Evolutionary conservation across 306 rosid species (phyloP), one percentile per base, ranked within the genome.

Genomic region (Malus sieversii): DNA sequence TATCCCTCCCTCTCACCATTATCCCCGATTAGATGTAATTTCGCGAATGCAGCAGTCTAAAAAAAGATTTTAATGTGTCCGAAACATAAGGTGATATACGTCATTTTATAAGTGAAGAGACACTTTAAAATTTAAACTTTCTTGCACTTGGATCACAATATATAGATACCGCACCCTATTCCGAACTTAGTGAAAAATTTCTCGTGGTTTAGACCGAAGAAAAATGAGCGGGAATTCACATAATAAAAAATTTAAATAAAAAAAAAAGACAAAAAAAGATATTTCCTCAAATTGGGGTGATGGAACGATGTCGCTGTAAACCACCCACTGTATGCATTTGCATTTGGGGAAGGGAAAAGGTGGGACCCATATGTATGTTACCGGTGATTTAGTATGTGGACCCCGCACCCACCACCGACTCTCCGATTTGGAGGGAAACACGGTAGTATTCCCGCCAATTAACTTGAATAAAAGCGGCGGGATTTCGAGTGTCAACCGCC

Each of bases 381-480:
- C 58, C 32, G 53, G 64, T 40, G 70, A 71, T 33, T 13, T 13
- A 11, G 58, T 69, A 29, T 29, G 71, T 77, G 22, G 51, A n/a
- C 72, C 83, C 87, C 1, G 11, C 33, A 23, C 20, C 42, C 18
- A 44, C 80, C 84, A 68, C 44, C 74, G 51, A 14, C 53, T 80
- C 63, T 61, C 77, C 48, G 12, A 72, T 76, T 82, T 71, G 86
- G 93, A 89, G 96, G 87, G 85, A 88, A 89, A 46, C 19, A 22
- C 66, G 23, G 69, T 48, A 53, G 32, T 33, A 51, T 82, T 88
- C 93, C 92, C 90, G 87, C 90, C 89, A 80, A 75, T 20, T 14
- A 23, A 19, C 77, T 74, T 67, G 72, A 29, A 16, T 8, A 12
- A 40, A 10, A 68, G 66, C 71, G 63, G 61, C 48, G 79, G 52